Percentiles rank a stretch among this genome's conserved stretches.
Conservation (phyloP, 352 stramenopile species). For the Phytophthora agathidicida region DNA sequence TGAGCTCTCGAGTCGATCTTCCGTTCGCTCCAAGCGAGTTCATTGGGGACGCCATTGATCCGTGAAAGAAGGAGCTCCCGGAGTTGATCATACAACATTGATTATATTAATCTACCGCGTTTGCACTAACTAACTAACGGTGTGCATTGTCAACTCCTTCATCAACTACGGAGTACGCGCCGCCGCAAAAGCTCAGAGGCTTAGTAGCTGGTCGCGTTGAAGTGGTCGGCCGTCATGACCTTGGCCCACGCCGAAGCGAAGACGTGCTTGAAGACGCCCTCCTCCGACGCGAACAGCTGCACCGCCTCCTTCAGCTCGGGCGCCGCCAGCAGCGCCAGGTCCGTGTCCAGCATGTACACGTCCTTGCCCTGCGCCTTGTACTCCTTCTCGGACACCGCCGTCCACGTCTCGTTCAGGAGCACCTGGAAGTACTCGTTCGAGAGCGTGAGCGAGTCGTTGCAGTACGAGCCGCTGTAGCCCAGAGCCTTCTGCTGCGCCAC, state of each 20-base stretch:
- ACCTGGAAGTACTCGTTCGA: conserved; percentile 61
- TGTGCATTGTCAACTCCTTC: conserved; percentile 5
- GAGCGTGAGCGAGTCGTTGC: conserved; percentile 74
- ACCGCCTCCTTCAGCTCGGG: conserved; percentile 29
- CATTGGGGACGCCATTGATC: too few relatives aligned
- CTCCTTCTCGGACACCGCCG: conserved; percentile 23
- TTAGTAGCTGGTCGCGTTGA: conserved; percentile 29
- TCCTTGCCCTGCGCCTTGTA: conserved; percentile 31
- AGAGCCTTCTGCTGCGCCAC: conserved; percentile 86
- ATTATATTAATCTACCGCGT: conserved; percentile 28
- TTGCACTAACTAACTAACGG: conserved; percentile 2
- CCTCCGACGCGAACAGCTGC: conserved; percentile 20
- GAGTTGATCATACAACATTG: conserved; percentile 19
- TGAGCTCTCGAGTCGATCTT: too few relatives aligned
- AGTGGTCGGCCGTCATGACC: conserved; percentile 34
- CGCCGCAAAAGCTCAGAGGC: too few relatives aligned
- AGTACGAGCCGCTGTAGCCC: conserved; percentile 89
- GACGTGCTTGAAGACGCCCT: conserved; percentile 27
- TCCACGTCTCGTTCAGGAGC: conserved; percentile 33
- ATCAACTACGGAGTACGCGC: conserved; percentile 1
- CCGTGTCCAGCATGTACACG: conserved; percentile 36
- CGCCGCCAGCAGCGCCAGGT: conserved; percentile 28
- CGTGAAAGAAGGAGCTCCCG: too few relatives aligned
- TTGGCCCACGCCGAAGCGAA: conserved; percentile 31
- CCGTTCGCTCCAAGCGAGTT: too few relatives aligned